phyloP scores from a whole-genome alignment of 345 rosid species.

The Eucalyptus coolabah region DNA sequence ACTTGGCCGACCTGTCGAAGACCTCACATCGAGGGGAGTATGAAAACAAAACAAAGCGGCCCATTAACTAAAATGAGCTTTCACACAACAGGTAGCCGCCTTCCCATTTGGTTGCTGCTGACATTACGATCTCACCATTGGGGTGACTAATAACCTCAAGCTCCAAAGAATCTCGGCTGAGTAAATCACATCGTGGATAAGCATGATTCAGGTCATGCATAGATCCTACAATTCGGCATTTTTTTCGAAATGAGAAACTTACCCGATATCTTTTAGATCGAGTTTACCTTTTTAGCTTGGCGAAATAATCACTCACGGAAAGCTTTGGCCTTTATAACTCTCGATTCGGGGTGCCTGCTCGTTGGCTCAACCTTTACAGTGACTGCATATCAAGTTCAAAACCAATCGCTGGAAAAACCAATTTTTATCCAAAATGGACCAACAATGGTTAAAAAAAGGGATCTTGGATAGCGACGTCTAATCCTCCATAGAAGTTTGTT shows the following conservation, averaged over 20 bases:
- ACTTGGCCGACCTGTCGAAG: conserved; percentile 32
- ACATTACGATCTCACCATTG: background rate
- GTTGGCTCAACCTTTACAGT: background rate
- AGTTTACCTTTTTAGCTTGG: background rate
- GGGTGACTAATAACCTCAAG: background rate
- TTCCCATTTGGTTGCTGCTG: background rate
- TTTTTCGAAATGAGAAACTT: background rate
- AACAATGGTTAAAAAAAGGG: background rate
- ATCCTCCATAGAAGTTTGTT: background rate
- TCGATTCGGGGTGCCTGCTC: background rate
- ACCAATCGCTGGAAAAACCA: background rate
- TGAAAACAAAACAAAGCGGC: background rate
- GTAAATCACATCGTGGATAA: background rate
- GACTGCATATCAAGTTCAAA: background rate
- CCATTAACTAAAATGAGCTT: background rate
- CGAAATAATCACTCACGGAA: background rate
- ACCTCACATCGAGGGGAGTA: background rate
- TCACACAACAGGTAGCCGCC: background rate
- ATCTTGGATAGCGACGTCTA: background rate
- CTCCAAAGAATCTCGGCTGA: background rate
- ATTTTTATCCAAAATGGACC: background rate
- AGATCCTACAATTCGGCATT: background rate
- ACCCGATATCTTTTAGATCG: background rate
- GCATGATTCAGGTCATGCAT: background rate
- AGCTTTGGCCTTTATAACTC: background rate